These are phyloP conservation scores for Pleurotus citrinopileatus DNA, from an alignment of 768 basidiomycete species.

Conservation along the genomic window DNA sequence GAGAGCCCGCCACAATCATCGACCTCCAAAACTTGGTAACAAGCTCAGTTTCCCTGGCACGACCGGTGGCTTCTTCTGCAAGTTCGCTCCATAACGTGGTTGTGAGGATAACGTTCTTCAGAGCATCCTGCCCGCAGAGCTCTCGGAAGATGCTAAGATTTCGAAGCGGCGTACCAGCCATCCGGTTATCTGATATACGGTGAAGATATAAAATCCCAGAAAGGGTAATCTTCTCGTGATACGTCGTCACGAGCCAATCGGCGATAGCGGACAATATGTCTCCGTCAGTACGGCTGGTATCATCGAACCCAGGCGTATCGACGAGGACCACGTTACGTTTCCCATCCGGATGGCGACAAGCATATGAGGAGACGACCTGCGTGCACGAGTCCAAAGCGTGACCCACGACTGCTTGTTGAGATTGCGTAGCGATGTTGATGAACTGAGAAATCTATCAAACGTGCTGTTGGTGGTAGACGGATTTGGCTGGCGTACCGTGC, in stretches of 20 bases:
- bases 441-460: conserved; percentile 16
- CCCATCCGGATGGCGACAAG: conserved; percentile 14
- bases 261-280: conserved; percentile 21
- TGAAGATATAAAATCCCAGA: conserved; percentile 8
- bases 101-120: conserved; percentile 9
- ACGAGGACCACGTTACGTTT: conserved; percentile 21
- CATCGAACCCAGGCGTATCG: conserved; percentile 30
- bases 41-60: conserved; percentile 2
- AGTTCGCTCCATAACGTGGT: conserved; percentile 10
- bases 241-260: conserved; percentile 25
- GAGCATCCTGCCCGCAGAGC: conserved; percentile 8
- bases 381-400: conserved; percentile 23
- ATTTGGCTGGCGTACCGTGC: conserved; percentile 14
- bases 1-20: conserved; percentile 6
- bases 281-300: conserved; percentile 19
- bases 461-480: neutral
- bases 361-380: conserved; percentile 14
- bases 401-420: conserved; percentile 17
- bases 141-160: conserved; percentile 5
- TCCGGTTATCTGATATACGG: conserved; percentile 9
- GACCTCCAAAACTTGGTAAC: conserved; percentile 1
- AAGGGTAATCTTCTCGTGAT: conserved; percentile 5
- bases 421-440: conserved; percentile 21
- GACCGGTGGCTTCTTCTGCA: neutral
- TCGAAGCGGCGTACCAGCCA: conserved; percentile 9